Conservation (phyloP, 768 basidiomycete genomes). For the Suillus hirtellus region DNA sequence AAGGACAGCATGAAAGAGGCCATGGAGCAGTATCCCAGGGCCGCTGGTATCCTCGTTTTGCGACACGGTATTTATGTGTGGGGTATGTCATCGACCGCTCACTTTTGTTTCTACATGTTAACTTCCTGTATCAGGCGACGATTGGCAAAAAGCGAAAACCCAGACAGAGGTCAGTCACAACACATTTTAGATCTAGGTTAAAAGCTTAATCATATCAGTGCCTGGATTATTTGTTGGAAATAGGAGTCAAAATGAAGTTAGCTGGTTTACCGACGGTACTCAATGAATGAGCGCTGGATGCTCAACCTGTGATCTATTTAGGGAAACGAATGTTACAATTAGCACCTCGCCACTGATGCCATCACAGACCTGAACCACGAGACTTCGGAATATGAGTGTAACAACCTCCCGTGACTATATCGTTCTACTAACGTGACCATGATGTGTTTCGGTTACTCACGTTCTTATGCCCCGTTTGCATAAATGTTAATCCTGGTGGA, state of each 20-base stretch:
- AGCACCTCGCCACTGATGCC: not conserved
- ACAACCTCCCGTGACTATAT: not conserved
- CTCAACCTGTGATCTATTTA: not conserved
- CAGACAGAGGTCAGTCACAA: conserved; percentile 66
- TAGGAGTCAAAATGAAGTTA: conserved; percentile 79
- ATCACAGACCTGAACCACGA: not conserved
- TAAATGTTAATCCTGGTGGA: not conserved
- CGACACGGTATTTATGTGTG: conserved; percentile 85
- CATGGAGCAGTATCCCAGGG: conserved; percentile 77
- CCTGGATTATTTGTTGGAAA: conserved; percentile 88
- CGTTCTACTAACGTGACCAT: not conserved
- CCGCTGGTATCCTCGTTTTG: conserved; percentile 75
- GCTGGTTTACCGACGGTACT: conserved; percentile 56
- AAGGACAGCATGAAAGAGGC: conserved; percentile 87
- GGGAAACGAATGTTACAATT: not conserved
- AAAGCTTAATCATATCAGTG: conserved; percentile 48
- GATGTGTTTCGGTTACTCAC: not conserved
- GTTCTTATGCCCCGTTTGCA: not conserved
- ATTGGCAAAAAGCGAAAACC: conserved; percentile 90
- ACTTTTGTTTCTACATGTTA: conserved; percentile 14
- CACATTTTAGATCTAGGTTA: conserved; percentile 2
- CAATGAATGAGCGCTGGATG: conserved; percentile 20
- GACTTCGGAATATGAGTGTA: not conserved
- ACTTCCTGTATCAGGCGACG: conserved; percentile 41
- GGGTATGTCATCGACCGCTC: conserved; percentile 47